phyloP scores from a whole-genome alignment of 2,329 filamentous ascomycete genomes.

The Aureobasidium sp. region DNA sequence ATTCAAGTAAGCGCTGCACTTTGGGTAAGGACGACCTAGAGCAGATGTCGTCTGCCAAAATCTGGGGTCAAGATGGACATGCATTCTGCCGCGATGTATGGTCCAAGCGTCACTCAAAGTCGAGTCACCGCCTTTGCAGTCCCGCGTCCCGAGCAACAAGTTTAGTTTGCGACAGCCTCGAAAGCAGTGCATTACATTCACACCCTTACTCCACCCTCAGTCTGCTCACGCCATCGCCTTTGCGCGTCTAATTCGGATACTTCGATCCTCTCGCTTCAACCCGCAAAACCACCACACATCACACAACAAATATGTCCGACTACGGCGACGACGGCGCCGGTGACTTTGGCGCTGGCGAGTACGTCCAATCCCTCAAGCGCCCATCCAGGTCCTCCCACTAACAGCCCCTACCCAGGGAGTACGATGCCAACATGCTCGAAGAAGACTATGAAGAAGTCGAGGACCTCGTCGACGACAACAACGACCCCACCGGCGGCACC shows the following conservation, averaged over 20 bases:
- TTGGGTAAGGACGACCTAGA: neutral
- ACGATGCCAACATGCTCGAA: slow-evolving; percentile 30
- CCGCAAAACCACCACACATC: neutral
- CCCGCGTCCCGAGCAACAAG: neutral
- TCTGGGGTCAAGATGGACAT: neutral
- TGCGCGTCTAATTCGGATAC: neutral
- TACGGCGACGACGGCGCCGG: slow-evolving; percentile 21
- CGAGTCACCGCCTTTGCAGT: slow-evolving; percentile 2
- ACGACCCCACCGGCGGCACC: slow-evolving; percentile 14
- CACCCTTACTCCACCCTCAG: neutral
- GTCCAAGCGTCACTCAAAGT: neutral
- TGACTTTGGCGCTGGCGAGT: slow-evolving; percentile 18
- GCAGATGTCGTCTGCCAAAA: neutral
- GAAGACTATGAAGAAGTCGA: slow-evolving; percentile 48
- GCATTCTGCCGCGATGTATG: neutral
- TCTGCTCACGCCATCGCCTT: neutral
- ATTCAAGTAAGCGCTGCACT: neutral
- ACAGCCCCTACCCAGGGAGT: slow-evolving; percentile 18
- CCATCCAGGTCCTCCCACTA: neutral
- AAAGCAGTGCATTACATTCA: neutral
- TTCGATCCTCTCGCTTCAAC: neutral
- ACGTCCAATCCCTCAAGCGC: neutral
- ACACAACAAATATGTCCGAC: slow-evolving; percentile 21
- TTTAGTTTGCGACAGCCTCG: slow-evolving; percentile 1
- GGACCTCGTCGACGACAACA: slow-evolving; percentile 25